A percentile compares a stretch with the other conserved stretches of the same genome.
These are phyloP conservation scores for Hanseniaspora lachancei DNA, from an alignment of 805 yeast genomes.

Conservation along the genomic window DNA sequence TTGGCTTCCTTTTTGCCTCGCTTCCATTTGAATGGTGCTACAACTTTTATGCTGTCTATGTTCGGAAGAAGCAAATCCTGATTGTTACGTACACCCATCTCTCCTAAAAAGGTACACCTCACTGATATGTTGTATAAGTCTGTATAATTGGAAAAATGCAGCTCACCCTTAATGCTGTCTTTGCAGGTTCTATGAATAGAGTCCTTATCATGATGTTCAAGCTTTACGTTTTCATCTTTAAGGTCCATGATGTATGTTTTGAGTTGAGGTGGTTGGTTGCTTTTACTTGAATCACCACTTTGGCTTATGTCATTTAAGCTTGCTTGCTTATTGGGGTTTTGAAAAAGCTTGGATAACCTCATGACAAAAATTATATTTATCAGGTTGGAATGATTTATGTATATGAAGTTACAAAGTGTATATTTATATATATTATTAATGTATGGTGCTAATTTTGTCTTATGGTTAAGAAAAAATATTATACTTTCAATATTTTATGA, in stretches of 20 bases:
- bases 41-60: constrained; percentile 36
- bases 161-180: background rate
- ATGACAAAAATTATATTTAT: background rate
- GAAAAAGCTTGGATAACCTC: background rate
- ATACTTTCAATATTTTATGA: too few species aligned
- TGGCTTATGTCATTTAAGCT: background rate
- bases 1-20: constrained; percentile 18
- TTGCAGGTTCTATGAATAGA: background rate
- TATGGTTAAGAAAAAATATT: too few species aligned
- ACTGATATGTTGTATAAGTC: constrained; percentile 24
- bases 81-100: constrained; percentile 44
- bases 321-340: background rate
- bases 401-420: too few species aligned
- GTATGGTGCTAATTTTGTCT: too few species aligned
- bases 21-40: constrained; percentile 15
- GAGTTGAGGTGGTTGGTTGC: background rate
- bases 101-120: constrained; percentile 43
- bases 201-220: background rate
- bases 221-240: background rate
- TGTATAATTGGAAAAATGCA: background rate
- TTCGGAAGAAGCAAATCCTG: constrained; percentile 40
- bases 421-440: background rate
- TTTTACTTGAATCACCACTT: background rate
- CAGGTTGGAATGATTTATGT: too few species aligned
- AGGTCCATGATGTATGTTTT: background rate